Evolutionary conservation across 1,284 basidiomycete species (phyloP), one percentile per base, ranked within the genome.

Genomic region (Leccinum discolor): DNA sequence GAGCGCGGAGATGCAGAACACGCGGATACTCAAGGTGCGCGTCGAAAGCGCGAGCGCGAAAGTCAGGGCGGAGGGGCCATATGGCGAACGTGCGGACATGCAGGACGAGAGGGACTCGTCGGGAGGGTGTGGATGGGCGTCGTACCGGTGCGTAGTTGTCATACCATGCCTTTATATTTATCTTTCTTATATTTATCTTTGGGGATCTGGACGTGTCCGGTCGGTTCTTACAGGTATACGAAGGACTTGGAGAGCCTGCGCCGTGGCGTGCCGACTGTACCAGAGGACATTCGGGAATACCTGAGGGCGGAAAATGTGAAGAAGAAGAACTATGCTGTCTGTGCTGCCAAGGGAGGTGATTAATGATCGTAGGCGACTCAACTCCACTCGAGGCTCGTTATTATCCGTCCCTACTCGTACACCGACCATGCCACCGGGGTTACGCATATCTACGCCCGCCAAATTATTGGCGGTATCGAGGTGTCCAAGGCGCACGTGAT

Each of bases 191-290:
- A 5, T n/a, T 11, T 47, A 47, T 18, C 10, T 47, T 47, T 18
- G 18, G 14, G 47, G 18, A 50, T 50, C 47, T 50, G 47, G 47
- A 18, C 47, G 18, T 50, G 18, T 50, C 18, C 5, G 18, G n/a
- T 21, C 21, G 8, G 5, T 54, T 29, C 38, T 29, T 18, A 50
- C 38, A 76, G 72, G 67, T 73, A n/a, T 73, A 74, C 3, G 69
- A 73, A 23, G 72, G 71, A n/a, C 70, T 73, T 23, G 71, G 74
- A 2, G 71, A 75, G 38, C 72, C 72, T 18, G 65, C 74, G 2
- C 71, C 71, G 4, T 21, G 56, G n/a, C 3, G 65, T 73, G 1
- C 23, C 59, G 8, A 57, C 54, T 16, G 2, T 71, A 29, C 74
- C 73, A 2, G 69, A 69, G 5, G 64, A 65, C 14, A 73, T 76